Evolutionary conservation across 2,329 filamentous ascomycete genomes (phyloP).

Genomic region (Aspergillus tamarii): DNA sequence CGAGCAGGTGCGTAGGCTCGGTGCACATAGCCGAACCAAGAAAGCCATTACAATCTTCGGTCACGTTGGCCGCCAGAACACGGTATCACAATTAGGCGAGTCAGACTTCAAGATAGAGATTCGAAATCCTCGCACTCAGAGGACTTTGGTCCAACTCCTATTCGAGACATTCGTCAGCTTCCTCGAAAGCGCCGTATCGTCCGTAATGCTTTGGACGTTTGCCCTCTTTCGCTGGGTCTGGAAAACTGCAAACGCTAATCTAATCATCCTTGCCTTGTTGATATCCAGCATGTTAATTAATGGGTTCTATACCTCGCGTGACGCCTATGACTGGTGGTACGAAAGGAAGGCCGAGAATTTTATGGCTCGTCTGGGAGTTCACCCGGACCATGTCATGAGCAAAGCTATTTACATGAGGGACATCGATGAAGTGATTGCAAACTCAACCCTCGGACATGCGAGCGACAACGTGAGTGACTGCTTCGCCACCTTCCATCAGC

Average conservation of each 20-base stretch:
- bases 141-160: slow-evolving; percentile 69
- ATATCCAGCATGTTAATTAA: slow-evolving; percentile 73
- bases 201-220: slow-evolving; percentile 76
- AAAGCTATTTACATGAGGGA: slow-evolving; percentile 83
- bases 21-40: slow-evolving; percentile 51
- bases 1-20: slow-evolving; percentile 52
- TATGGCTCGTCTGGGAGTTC: slow-evolving; percentile 79
- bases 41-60: slow-evolving; percentile 54
- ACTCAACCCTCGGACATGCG: slow-evolving; percentile 33
- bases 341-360: slow-evolving; percentile 80
- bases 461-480: slow-evolving; percentile 40
- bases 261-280: slow-evolving; percentile 71
- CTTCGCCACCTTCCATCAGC: slow-evolving; percentile 49
- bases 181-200: slow-evolving; percentile 73
- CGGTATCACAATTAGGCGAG: slow-evolving; percentile 43
- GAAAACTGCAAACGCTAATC: slow-evolving; percentile 71
- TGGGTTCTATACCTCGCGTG: slow-evolving; percentile 71
- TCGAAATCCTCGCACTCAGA: slow-evolving; percentile 62
- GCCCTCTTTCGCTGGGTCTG: slow-evolving; percentile 67
- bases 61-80: slow-evolving; percentile 49
- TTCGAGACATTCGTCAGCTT: slow-evolving; percentile 74
- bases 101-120: slow-evolving; percentile 38
- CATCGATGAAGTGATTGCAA: slow-evolving; percentile 66
- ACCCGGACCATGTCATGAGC: slow-evolving; percentile 78
- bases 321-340: slow-evolving; percentile 78